phyloP scores from a whole-genome alignment of 2,329 filamentous ascomycete genomes.

The Colletotrichum sp. region DNA sequence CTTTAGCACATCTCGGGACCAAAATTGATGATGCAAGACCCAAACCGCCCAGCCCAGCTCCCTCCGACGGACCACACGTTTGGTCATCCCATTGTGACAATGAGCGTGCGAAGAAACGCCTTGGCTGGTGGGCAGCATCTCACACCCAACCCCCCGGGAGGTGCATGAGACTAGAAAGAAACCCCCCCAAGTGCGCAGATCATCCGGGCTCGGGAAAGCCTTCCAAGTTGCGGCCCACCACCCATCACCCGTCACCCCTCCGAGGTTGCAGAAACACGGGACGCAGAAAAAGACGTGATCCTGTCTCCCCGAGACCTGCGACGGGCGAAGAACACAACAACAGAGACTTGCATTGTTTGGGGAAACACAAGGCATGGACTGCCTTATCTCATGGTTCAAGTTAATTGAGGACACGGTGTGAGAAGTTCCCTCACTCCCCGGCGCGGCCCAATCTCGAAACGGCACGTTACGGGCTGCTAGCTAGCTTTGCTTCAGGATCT shows the following conservation, averaged over 20 bases:
- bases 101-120: background rate
- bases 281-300: background rate
- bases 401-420: background rate
- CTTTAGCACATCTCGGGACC: background rate
- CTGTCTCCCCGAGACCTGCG: background rate
- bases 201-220: slow-evolving; percentile 11
- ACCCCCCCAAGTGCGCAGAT: background rate
- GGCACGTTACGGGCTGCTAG: background rate
- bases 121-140: background rate
- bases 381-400: background rate
- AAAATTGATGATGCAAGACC: background rate
- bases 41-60: background rate
- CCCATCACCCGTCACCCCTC: background rate
- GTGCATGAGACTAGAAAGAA: slow-evolving; percentile 13
- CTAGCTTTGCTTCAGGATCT: slow-evolving; percentile 5
- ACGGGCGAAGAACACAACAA: fast-evolving
- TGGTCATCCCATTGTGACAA: background rate
- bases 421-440: background rate
- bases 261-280: background rate
- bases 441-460: background rate
- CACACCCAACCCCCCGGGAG: background rate
- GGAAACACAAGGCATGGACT: background rate
- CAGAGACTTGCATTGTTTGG: background rate
- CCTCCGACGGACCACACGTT: background rate
- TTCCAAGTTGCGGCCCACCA: background rate